phyloP scores from a whole-genome alignment of 345 rosid genomes.

The Conringia planisiliqua region DNA sequence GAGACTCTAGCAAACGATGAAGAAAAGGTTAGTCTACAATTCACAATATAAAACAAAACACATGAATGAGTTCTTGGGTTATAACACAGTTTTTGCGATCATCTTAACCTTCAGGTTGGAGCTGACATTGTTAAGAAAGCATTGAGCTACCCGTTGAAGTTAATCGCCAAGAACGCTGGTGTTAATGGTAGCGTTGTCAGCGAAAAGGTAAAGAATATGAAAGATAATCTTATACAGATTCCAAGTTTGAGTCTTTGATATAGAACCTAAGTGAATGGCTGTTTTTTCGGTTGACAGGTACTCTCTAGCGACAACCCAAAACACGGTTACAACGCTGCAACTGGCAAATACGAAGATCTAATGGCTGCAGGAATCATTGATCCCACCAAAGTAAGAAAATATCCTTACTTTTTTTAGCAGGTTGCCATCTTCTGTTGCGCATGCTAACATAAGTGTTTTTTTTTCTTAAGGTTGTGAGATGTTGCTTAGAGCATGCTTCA shows the following conservation, averaged over 20 bases:
- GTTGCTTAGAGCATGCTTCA: conserved; percentile 94
- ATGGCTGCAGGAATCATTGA: conserved; percentile 94
- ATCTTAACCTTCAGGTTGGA: conserved; percentile 52
- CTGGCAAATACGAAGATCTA: conserved; percentile 80
- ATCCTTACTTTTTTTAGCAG: not conserved
- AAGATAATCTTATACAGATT: not conserved
- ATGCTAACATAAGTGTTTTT: not conserved
- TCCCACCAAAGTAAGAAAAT: conserved; percentile 67
- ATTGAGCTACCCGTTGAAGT: conserved; percentile 72
- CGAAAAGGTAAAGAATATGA: conserved; percentile 51
- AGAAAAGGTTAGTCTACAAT: conserved; percentile 82
- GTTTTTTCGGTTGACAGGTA: conserved; percentile 37
- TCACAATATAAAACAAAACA: too few species aligned
- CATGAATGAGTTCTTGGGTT: not conserved
- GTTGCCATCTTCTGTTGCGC: not conserved
- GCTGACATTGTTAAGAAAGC: conserved; percentile 90
- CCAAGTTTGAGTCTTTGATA: not conserved
- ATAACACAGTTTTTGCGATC: not conserved
- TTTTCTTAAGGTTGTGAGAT: conserved; percentile 70
- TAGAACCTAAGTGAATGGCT: not conserved
- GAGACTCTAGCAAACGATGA: conserved; percentile 68
- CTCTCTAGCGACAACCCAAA: conserved; percentile 59
- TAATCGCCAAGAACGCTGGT: conserved; percentile 90
- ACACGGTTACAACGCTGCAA: conserved; percentile 86
- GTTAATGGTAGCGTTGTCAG: conserved; percentile 90